Evolutionary conservation across 192 early-diverging fungal species (phyloP).

Genomic region (Powellomyces hirtus): DNA sequence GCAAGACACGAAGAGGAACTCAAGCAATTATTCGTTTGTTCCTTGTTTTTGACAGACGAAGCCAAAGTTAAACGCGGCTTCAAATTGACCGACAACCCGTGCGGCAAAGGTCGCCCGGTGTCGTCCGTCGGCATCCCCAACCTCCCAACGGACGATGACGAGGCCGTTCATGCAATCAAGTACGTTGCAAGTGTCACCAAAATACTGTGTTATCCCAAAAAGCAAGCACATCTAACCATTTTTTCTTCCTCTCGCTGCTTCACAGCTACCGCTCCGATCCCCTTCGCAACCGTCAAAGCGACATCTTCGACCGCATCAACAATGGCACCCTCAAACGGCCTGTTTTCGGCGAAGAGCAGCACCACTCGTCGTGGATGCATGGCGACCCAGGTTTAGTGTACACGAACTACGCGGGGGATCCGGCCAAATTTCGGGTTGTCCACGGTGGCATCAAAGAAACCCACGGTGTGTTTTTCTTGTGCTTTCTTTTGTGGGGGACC

Average conservation of each 20-base stretch:
- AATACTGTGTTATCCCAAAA: neutral
- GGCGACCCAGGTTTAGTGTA: conserved; percentile 11
- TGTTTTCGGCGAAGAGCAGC: conserved; percentile 16
- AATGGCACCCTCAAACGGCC: neutral
- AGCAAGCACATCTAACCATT: neutral
- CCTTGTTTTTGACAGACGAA: too few relatives aligned
- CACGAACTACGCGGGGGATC: conserved; percentile 19
- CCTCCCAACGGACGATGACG: neutral
- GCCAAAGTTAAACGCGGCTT: neutral
- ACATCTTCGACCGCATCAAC: conserved; percentile 3
- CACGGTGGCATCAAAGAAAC: too few relatives aligned
- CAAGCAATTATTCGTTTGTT: too few relatives aligned
- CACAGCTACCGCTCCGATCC: conserved; percentile 16
- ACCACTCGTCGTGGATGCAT: conserved; percentile 20
- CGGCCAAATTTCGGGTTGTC: conserved; percentile 19
- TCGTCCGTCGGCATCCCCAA: neutral
- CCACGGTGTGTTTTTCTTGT: too few relatives aligned
- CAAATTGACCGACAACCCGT: neutral
- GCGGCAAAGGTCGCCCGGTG: neutral
- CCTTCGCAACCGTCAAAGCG: conserved; percentile 11
- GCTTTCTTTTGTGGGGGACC: too few relatives aligned
- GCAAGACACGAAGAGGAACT: too few relatives aligned
- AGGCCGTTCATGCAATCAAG: conserved; percentile 8
- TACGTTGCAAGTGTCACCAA: neutral
- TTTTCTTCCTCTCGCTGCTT: too few relatives aligned